Conservation (phyloP, 768 basidiomycete species). For the Trametes coccinea region DNA sequence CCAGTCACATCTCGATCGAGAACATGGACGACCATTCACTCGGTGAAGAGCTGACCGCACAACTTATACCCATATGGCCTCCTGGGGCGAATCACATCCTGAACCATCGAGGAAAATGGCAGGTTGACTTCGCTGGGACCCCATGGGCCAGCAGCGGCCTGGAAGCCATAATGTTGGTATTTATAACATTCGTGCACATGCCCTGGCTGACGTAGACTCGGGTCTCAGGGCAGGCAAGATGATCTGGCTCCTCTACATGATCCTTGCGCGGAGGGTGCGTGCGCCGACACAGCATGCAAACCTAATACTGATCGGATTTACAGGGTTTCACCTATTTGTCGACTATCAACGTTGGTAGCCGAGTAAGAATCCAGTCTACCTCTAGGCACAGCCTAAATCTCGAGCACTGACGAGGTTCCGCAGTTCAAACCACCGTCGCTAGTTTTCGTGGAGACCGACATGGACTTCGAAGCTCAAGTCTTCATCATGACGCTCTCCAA, state of each 20-base stretch:
- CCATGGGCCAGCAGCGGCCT: slow-evolving; percentile 67
- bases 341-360: slow-evolving; percentile 47
- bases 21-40: slow-evolving; percentile 52
- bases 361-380: slow-evolving; percentile 39
- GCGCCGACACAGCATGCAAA: slow-evolving; percentile 23
- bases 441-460: slow-evolving; percentile 58
- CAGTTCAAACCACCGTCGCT: slow-evolving; percentile 55
- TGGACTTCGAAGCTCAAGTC: slow-evolving; percentile 53
- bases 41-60: slow-evolving; percentile 57
- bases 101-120: slow-evolving; percentile 49
- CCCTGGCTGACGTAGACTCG: slow-evolving; percentile 25
- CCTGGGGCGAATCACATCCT: slow-evolving; percentile 57
- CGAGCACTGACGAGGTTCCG: neutral
- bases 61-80: slow-evolving; percentile 65
- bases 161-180: slow-evolving; percentile 50
- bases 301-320: slow-evolving; percentile 11
- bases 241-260: slow-evolving; percentile 57
- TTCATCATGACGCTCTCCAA: slow-evolving; percentile 68
- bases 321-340: slow-evolving; percentile 76
- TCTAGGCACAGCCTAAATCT: neutral
- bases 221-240: slow-evolving; percentile 48
- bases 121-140: slow-evolving; percentile 61
- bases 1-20: slow-evolving; percentile 57
- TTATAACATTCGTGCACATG: neutral
- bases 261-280: slow-evolving; percentile 57